These are phyloP conservation scores for Arabidopsis hybrid DNA, from an alignment of 441 rosid genomes.

Conservation along the genomic window DNA sequence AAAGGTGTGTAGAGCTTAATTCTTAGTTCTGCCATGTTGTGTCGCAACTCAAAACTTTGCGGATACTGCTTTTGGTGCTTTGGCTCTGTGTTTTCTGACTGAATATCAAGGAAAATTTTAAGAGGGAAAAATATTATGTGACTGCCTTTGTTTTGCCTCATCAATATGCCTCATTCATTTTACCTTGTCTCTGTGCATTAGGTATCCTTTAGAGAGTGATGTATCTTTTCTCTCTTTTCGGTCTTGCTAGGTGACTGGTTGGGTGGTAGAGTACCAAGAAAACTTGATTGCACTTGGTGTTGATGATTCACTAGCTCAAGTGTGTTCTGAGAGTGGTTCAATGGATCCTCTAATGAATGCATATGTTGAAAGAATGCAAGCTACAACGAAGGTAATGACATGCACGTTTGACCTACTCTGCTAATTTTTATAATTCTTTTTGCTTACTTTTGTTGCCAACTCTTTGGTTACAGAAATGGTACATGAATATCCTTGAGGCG, in stretches of 20 bases:
- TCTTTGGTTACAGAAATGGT: conserved; percentile 84
- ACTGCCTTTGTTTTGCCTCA: not conserved
- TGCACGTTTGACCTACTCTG: conserved; percentile 24
- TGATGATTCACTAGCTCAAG: conserved; percentile 98
- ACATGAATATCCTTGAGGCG: conserved; percentile 91
- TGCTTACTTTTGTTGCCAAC: conserved; percentile 28
- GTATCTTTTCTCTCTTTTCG: conserved; percentile 41
- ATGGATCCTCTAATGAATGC: conserved; percentile 99
- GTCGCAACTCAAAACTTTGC: conserved; percentile 10
- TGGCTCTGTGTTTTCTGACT: conserved; percentile 19
- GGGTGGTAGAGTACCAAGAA: conserved; percentile 99
- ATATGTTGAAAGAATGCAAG: conserved; percentile 99
- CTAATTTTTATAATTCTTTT: not conserved
- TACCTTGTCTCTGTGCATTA: conserved; percentile 28
- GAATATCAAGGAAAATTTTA: not conserved
- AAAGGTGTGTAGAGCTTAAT: conserved; percentile 64
- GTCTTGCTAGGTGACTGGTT: conserved; percentile 84
- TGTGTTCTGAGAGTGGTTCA: conserved; percentile 99
- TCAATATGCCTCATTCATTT: conserved; percentile 23
- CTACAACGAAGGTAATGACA: conserved; percentile 84
- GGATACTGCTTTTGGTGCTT: conserved; percentile 9
- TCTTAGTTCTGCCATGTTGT: conserved; percentile 24
- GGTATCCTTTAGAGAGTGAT: conserved; percentile 31
- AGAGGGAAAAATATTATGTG: not conserved
- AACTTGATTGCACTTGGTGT: conserved; percentile 97